Conservation (phyloP, 2,329 filamentous ascomycete genomes). For the Hypoxylon sp. region DNA sequence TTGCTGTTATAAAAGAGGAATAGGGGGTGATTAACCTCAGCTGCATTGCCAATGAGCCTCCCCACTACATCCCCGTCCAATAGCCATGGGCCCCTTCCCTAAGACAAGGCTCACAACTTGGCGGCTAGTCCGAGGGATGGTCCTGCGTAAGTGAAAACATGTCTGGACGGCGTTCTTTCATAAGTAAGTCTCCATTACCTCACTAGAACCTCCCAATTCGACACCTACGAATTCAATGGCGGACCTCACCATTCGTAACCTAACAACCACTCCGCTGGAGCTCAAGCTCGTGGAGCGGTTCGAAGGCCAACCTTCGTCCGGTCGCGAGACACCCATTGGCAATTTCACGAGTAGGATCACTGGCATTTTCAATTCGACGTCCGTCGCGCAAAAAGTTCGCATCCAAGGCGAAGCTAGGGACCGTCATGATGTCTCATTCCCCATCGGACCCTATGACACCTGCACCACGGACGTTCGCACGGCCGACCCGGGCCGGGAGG, state of each 20-base stretch:
- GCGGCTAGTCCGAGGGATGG: conserved; percentile 20
- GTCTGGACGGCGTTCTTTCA: conserved; percentile 31
- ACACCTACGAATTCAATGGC: conserved; percentile 53
- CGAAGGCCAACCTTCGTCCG: conserved; percentile 61
- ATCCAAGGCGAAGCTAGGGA: conserved; percentile 71
- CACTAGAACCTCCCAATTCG: conserved; percentile 5
- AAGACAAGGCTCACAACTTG: conserved; percentile 23
- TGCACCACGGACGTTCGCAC: conserved; percentile 71
- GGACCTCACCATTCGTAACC: conserved; percentile 81
- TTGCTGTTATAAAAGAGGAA: conserved; percentile 11
- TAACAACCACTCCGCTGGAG: conserved; percentile 78
- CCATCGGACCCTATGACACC: conserved; percentile 75
- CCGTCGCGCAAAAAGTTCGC: conserved; percentile 49
- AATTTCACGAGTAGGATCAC: conserved; percentile 59
- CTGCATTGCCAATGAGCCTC: conserved; percentile 16
- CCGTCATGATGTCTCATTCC: conserved; percentile 71
- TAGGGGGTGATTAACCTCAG: conserved; percentile 25
- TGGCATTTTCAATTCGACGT: conserved; percentile 59
- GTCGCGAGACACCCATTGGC: conserved; percentile 57
- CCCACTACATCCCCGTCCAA: conserved; percentile 29
- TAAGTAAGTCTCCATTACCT: conserved; percentile 28
- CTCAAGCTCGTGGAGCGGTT: conserved; percentile 81
- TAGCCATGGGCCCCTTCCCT: conserved; percentile 15
- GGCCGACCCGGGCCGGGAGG: conserved; percentile 70
- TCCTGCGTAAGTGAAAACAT: conserved; percentile 20